Evolutionary conservation across 2,329 filamentous ascomycete species (phyloP).

Genomic region (Fusarium guadeloupense): DNA sequence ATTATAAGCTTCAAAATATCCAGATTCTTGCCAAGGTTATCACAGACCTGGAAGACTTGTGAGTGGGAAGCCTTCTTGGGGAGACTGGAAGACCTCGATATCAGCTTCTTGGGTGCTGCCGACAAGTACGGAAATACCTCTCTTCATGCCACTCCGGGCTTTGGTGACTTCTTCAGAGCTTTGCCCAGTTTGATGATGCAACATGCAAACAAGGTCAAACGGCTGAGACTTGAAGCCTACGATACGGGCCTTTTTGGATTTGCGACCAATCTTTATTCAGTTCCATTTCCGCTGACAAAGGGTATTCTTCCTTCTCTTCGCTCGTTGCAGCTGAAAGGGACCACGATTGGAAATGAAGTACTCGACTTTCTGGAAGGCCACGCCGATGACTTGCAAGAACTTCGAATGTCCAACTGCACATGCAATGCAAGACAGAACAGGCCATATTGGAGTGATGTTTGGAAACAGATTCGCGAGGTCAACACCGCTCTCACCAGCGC

Average conservation of each 20-base stretch:
- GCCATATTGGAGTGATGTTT: not conserved
- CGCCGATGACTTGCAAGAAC: not conserved
- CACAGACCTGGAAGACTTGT: not conserved
- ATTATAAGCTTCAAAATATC: not conserved
- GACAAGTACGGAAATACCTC: no score
- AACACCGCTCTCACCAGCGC: fast-evolving
- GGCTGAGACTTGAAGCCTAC: not conserved
- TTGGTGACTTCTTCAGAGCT: not conserved
- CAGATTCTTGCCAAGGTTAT: not conserved
- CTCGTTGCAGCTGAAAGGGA: not conserved
- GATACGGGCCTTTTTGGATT: not conserved
- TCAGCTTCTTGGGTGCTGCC: not conserved
- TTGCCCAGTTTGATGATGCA: not conserved
- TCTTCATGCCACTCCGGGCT: fast-evolving
- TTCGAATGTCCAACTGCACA: not conserved
- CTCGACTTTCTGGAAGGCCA: not conserved
- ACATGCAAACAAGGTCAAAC: not conserved
- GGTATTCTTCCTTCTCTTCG: not conserved
- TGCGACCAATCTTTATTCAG: fast-evolving
- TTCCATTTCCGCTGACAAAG: not conserved
- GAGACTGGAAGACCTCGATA: not conserved
- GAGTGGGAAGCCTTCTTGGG: not conserved
- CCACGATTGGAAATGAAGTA: not conserved
- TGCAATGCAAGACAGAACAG: not conserved
- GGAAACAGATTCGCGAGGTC: not conserved